phyloP scores from a whole-genome alignment of 176 grass and related monocot genomes.

The Pontederia paniculata region DNA sequence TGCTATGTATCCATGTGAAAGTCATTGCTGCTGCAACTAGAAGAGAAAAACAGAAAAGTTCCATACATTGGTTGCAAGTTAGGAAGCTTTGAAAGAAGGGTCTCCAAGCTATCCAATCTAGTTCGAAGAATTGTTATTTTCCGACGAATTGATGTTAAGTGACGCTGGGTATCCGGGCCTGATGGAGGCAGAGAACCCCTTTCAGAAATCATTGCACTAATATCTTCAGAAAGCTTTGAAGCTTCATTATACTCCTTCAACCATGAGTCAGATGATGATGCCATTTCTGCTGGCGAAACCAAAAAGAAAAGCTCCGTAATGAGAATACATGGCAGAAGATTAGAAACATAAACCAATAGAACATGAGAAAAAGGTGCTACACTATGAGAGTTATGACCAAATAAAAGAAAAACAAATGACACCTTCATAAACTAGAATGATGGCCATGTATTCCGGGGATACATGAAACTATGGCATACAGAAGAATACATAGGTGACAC shows the following conservation, averaged over 20 bases:
- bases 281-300: not conserved
- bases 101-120: conserved; percentile 40
- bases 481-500: no score
- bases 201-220: conserved; percentile 32
- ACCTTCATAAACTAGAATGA: no score
- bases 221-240: conserved; percentile 27
- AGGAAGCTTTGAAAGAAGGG: conserved; percentile 38
- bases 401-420: no score
- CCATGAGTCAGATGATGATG: conserved; percentile 42
- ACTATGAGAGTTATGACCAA: no score
- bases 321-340: not conserved
- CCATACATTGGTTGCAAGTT: conserved; percentile 35
- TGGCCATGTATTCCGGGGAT: no score
- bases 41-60: not conserved
- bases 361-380: no score
- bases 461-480: no score
- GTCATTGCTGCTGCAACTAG: not conserved
- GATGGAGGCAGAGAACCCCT: conserved; percentile 34
- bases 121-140: conserved; percentile 49
- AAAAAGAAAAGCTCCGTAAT: not conserved
- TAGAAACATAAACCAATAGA: no score
- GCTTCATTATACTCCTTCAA: conserved; percentile 43
- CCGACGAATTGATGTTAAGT: conserved; percentile 44
- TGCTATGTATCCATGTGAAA: no score
- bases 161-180: conserved; percentile 29